Conservation (phyloP, 345 rosid genomes). For the Boechera divaricarpa region DNA sequence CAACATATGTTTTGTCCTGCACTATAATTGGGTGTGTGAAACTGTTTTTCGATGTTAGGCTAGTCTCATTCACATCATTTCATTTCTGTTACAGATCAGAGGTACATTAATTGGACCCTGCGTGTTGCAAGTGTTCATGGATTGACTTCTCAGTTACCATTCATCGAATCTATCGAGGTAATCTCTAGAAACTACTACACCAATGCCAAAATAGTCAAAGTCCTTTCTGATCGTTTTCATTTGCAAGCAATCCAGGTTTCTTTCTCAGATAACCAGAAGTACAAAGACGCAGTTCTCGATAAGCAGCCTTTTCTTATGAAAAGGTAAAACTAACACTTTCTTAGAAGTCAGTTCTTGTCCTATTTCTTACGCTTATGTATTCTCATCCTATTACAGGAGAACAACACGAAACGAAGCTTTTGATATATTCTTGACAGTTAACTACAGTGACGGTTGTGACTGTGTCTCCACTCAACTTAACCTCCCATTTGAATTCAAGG, state of each 20-base stretch:
- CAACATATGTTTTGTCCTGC: background rate
- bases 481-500: constrained; percentile 80
- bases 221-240: constrained; percentile 26
- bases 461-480: constrained; percentile 60
- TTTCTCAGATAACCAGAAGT: constrained; percentile 71
- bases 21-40: background rate
- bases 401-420: constrained; percentile 65
- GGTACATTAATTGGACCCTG: constrained; percentile 79
- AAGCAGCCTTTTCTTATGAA: constrained; percentile 78
- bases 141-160: constrained; percentile 68
- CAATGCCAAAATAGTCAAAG: background rate
- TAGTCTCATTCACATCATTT: constrained; percentile 39
- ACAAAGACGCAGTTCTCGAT: constrained; percentile 72
- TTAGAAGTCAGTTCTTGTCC: constrained; percentile 6
- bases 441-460: constrained; percentile 84
- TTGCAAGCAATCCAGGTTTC: constrained; percentile 58
- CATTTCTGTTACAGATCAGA: constrained; percentile 60
- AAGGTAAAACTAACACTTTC: constrained; percentile 53
- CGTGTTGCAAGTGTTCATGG: constrained; percentile 83
- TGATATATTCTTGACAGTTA: constrained; percentile 69
- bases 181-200: constrained; percentile 16
- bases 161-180: constrained; percentile 84
- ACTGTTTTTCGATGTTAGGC: background rate
- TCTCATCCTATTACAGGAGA: constrained; percentile 63
- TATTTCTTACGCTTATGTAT: background rate